These are phyloP conservation scores for Aureobasidium namibiae DNA, from an alignment of 2,329 filamentous ascomycete genomes.

Conservation along the genomic window DNA sequence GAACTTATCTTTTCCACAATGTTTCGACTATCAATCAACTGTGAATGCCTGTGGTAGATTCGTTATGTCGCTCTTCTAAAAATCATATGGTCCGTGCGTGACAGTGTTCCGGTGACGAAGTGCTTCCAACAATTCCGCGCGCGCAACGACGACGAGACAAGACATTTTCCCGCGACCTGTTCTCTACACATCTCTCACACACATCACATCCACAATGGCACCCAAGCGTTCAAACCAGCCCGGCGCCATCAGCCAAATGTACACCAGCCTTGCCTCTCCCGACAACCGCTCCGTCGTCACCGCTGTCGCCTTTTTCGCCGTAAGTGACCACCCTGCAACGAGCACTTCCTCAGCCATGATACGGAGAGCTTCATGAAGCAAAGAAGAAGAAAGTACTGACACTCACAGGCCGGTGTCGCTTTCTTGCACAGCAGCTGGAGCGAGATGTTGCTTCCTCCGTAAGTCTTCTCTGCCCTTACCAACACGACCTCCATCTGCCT, in stretches of 20 bases:
- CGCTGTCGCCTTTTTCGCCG: constrained; percentile 42
- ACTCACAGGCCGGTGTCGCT: constrained; percentile 38
- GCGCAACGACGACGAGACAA: not conserved
- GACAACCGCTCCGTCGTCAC: constrained; percentile 44
- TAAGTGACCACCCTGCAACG: constrained; percentile 26
- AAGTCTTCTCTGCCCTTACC: constrained; percentile 19
- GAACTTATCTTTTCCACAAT: not conserved
- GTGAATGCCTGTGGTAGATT: too few relatives aligned
- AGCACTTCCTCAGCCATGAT: not conserved
- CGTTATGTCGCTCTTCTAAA: too few relatives aligned
- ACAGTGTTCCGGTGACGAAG: not conserved
- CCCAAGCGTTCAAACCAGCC: constrained; percentile 11
- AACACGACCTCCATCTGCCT: not conserved
- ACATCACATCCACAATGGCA: constrained; percentile 11
- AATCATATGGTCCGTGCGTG: not conserved
- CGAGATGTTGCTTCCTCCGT: constrained; percentile 43
- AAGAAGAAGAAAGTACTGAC: not conserved
- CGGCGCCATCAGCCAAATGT: constrained; percentile 32
- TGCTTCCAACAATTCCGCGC: not conserved
- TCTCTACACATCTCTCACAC: not conserved
- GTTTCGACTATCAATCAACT: too few relatives aligned
- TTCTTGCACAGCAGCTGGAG: constrained; percentile 47
- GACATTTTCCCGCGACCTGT: not conserved
- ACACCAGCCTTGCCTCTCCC: constrained; percentile 34
- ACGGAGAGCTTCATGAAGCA: not conserved